Evolutionary conservation across 345 rosid genomes (phyloP).

Genomic region (Salix exigua): DNA sequence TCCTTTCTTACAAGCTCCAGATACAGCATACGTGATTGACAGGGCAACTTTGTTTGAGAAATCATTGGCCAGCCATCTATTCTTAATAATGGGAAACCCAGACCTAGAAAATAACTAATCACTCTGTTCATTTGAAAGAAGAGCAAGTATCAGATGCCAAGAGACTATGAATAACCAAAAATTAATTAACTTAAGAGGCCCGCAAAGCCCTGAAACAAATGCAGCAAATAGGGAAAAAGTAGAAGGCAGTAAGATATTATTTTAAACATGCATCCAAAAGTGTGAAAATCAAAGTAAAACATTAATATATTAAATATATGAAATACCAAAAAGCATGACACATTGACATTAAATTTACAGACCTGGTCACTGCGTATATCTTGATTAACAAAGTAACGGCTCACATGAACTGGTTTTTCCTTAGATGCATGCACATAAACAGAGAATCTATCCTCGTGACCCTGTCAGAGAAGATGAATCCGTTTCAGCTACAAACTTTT

Average conservation of each 20-base stretch:
- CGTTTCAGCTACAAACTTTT: conserved; percentile 4
- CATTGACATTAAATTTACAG: conserved; percentile 1
- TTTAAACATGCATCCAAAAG: not conserved
- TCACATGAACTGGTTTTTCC: conserved; percentile 62
- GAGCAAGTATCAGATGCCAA: not conserved
- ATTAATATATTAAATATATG: not conserved
- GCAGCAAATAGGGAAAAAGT: not conserved
- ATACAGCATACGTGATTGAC: not conserved
- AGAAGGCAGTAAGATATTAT: not conserved
- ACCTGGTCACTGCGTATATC: conserved; percentile 78
- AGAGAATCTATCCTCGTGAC: conserved; percentile 74
- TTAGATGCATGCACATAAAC: conserved; percentile 79
- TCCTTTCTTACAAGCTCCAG: not conserved
- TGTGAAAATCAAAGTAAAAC: not conserved
- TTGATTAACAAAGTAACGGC: conserved; percentile 66
- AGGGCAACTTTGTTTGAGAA: not conserved
- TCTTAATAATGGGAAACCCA: not conserved
- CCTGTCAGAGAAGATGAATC: conserved; percentile 38
- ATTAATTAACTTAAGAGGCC: not conserved
- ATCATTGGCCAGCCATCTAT: not conserved
- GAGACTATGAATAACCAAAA: not conserved
- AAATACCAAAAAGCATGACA: not conserved
- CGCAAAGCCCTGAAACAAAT: not conserved
- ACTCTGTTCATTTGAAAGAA: not conserved
- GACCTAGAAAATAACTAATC: not conserved